Evolutionary conservation across 139 green algal species (phyloP).

Genomic region (Auxenochlorella pyrenoidosa): DNA sequence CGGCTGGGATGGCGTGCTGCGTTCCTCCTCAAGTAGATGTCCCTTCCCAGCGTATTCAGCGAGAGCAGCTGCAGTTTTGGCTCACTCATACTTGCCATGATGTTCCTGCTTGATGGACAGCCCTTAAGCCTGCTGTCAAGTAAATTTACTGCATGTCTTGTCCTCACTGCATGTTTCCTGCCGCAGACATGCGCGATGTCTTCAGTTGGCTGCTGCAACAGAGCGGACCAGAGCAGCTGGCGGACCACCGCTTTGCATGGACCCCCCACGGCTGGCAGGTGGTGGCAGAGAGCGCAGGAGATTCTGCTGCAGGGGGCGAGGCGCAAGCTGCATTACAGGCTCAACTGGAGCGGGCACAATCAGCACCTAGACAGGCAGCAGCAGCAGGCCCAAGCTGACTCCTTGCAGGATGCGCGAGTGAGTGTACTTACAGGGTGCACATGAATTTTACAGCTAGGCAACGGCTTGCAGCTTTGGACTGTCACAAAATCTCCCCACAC

Average conservation of each 20-base stretch:
- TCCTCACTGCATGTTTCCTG: too few species aligned
- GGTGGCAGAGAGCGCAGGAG: background rate
- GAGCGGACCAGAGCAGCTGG: background rate
- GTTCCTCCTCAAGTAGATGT: background rate
- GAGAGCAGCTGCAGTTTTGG: too few species aligned
- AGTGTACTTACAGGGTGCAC: background rate
- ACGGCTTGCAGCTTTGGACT: background rate
- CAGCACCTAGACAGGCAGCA: background rate
- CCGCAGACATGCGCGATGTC: conserved; percentile 15
- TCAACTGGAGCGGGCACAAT: background rate
- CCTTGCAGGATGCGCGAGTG: background rate
- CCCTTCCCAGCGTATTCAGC: too few species aligned
- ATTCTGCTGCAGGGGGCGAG: background rate
- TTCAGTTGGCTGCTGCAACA: conserved; percentile 27
- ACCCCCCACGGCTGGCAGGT: background rate
- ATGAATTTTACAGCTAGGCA: too few species aligned
- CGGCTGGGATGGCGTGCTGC: background rate
- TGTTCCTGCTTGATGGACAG: background rate
- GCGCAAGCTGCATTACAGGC: too few species aligned
- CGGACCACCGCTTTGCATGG: background rate
- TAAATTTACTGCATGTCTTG: too few species aligned
- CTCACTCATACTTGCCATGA: too few species aligned
- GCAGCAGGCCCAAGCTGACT: background rate
- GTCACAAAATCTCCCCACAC: background rate
- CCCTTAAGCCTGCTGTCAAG: background rate